Conservation (phyloP, 371 early-diverging fungal species). For the Mucor irregularis region DNA sequence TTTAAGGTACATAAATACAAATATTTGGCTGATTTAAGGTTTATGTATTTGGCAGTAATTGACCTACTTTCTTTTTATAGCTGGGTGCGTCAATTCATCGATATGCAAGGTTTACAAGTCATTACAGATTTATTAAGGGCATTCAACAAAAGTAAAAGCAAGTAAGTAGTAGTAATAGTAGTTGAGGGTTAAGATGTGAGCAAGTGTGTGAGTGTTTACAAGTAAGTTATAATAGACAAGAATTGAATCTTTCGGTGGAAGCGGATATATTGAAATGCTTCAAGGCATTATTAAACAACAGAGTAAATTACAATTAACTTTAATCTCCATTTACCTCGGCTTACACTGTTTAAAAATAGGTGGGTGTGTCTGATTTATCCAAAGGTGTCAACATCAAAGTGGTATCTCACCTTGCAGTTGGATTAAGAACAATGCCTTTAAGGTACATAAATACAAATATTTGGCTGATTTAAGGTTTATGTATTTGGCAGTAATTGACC, state of each 20-base stretch:
- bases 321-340: neutral
- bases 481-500: slow-evolving; percentile 12
- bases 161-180: too few species aligned
- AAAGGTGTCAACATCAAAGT: slow-evolving; percentile 56
- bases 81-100: slow-evolving; percentile 70
- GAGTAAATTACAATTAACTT: slow-evolving; percentile 29
- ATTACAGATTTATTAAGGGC: slow-evolving; percentile 62
- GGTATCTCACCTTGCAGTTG: slow-evolving; percentile 60
- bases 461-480: slow-evolving; percentile 17
- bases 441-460: slow-evolving; percentile 51
- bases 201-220: too few species aligned
- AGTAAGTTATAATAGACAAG: too few species aligned
- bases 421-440: slow-evolving; percentile 74
- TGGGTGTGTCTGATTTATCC: slow-evolving; percentile 67
- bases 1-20: slow-evolving; percentile 54
- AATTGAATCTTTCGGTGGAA: slow-evolving; percentile 68
- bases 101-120: slow-evolving; percentile 66
- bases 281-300: slow-evolving; percentile 75
- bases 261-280: slow-evolving; percentile 79
- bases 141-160: slow-evolving; percentile 48
- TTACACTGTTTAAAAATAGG: slow-evolving; percentile 33
- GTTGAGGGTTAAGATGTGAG: too few species aligned
- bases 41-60: slow-evolving; percentile 4
- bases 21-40: too few species aligned
- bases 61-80: slow-evolving; percentile 26